Base-by-base conservation (phyloP, 139 green algal genomes). In the Eudorina sp. region DNA sequence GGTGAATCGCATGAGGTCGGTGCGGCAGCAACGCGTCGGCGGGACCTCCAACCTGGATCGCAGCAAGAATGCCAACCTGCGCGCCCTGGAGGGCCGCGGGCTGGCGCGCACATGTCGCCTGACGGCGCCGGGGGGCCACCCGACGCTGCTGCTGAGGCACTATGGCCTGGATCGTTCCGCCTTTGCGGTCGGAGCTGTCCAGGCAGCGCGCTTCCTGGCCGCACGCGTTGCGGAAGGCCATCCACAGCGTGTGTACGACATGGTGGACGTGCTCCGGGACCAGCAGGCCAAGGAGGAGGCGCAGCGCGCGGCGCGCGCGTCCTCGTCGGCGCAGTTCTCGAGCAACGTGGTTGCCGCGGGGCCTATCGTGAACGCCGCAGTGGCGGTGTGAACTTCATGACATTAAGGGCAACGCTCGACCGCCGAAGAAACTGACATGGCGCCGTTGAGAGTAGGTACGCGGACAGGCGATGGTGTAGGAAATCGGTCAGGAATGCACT, bases 181-280 rank as follows among this genome's bases (percentile, higher is more conserved):
- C 1, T 99, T 99, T 86, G 97, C 97, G 13, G 95, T 98, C 89
- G 97, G 97, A 4, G 98, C 96, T 2, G 96, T 99, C 25, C 97
- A 98, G 87, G 97, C 97, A 0, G 94, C 88, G 11, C 85, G 98
- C 43, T 99, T 99, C 88, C 90, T 99, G 41, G 83, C 89, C 11
- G 66, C 85, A 73, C 92, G 96, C 85, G 92, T 97, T 0, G 53
- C 90, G 53, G 75, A 94, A 34, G 83, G 80, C 9, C 81, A 90
- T 5, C 85, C 92, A 16, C 94, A 98, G 91, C 96, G 93, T 72
- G 82, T 99, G 34, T 99, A 96, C 92, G 95, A 98, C 94, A 99
- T 99, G 97, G 93, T 99, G 72, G 97, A 99, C 84, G 97, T 99
- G 40, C 92, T 99, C 48, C 86, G 80, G 27, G 40, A 53, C 29